Conservation (phyloP, 1,284 basidiomycete species). For the Cutaneotrichosporon mucoides region DNA sequence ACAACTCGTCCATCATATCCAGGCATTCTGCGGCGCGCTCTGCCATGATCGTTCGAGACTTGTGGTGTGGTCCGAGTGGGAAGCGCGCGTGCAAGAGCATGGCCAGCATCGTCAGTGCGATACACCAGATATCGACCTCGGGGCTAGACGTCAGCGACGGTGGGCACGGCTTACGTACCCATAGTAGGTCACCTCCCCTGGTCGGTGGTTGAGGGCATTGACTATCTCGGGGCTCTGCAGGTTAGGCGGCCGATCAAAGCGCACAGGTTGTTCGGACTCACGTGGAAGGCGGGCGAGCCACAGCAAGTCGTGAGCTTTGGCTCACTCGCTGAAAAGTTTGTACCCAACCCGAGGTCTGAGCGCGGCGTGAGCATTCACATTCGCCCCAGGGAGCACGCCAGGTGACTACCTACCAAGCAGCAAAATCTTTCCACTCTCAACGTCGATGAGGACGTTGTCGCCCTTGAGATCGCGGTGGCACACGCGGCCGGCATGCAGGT, state of each 20-base stretch:
- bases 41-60: slow-evolving; percentile 50
- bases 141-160: slow-evolving; percentile 48
- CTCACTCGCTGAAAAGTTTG: slow-evolving; percentile 55
- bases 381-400: not conserved
- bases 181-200: slow-evolving; percentile 53
- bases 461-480: slow-evolving; percentile 58
- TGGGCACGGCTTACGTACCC: slow-evolving; percentile 33
- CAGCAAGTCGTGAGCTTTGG: slow-evolving; percentile 58
- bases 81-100: slow-evolving; percentile 54
- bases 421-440: slow-evolving; percentile 46
- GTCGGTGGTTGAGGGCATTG: slow-evolving; percentile 51
- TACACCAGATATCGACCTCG: slow-evolving; percentile 58
- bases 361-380: not conserved
- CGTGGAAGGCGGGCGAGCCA: slow-evolving; percentile 54
- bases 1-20: slow-evolving; percentile 47
- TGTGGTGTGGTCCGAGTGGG: slow-evolving; percentile 55
- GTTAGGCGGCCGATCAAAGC: slow-evolving; percentile 1
- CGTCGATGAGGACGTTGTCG: slow-evolving; percentile 44
- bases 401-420: slow-evolving; percentile 46
- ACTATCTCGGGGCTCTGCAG: slow-evolving; percentile 55
- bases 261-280: slow-evolving; percentile 21
- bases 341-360: slow-evolving; percentile 56
- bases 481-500: slow-evolving; percentile 54
- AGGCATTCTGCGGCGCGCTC: slow-evolving; percentile 51
- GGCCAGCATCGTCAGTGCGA: slow-evolving; percentile 55